Percentiles rank a stretch among this genome's conserved stretches.
Evolutionary conservation across 352 stramenopile genomes (phyloP).

Genomic region (Globisporangium cystogenes): DNA sequence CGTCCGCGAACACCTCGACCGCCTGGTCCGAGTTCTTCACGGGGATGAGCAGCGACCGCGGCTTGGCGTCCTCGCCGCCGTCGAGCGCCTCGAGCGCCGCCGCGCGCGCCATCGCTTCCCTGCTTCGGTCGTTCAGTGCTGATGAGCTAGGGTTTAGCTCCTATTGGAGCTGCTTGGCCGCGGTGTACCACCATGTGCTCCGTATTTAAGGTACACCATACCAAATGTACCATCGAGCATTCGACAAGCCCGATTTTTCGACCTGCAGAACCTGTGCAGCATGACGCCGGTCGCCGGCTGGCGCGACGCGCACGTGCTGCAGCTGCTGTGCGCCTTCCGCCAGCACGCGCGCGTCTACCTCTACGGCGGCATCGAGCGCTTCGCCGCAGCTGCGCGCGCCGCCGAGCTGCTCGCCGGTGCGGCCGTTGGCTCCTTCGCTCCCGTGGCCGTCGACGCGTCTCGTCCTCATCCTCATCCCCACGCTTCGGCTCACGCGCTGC

Average conservation of each 20-base stretch:
- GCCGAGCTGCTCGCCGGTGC: slow-evolving; percentile 2
- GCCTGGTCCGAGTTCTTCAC: slow-evolving; percentile 88
- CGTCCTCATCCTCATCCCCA: too few species aligned
- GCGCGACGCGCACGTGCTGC: slow-evolving; percentile 41
- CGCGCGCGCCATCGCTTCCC: not conserved
- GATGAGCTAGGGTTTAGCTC: too few species aligned
- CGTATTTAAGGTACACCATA: too few species aligned
- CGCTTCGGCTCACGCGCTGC: too few species aligned
- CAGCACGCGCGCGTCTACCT: slow-evolving; percentile 52
- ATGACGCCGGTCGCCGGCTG: slow-evolving; percentile 21
- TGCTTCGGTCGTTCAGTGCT: not conserved
- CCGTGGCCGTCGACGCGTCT: too few species aligned
- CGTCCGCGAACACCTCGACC: slow-evolving; percentile 89
- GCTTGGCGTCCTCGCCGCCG: slow-evolving; percentile 22
- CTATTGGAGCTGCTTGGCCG: too few species aligned
- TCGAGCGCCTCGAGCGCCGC: slow-evolving; percentile 25
- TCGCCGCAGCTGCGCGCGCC: slow-evolving; percentile 18
- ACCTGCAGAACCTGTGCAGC: not conserved
- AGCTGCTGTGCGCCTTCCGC: slow-evolving; percentile 46
- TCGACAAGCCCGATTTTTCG: not conserved
- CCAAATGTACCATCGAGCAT: too few species aligned
- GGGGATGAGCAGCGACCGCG: slow-evolving; percentile 83
- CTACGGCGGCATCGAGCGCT: slow-evolving; percentile 41
- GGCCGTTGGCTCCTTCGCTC: not conserved
- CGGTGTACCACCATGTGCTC: not conserved